These are phyloP conservation scores for Amylostereum chailletii DNA, from an alignment of 1,284 basidiomycete genomes.

Conservation along the genomic window DNA sequence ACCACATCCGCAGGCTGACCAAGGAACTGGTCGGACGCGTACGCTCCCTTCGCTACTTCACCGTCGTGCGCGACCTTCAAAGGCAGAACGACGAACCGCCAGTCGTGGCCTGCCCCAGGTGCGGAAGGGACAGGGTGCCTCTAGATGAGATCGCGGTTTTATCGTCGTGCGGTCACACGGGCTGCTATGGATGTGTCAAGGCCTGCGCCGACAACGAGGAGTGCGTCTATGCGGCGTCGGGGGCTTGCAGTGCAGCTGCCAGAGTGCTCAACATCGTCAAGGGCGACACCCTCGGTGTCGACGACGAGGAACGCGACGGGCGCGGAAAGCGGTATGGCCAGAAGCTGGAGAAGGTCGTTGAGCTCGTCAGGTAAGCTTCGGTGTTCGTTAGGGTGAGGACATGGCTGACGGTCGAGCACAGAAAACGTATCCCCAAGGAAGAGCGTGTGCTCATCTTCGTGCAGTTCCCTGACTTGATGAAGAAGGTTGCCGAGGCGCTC, in stretches of 20 bases:
- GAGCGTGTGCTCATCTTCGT: slow-evolving; percentile 89
- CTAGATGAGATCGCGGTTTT: slow-evolving; percentile 72
- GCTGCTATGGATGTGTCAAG: slow-evolving; percentile 69
- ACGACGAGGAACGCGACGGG: slow-evolving; percentile 66
- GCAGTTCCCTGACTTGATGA: slow-evolving; percentile 88
- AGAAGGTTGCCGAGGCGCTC: slow-evolving; percentile 83
- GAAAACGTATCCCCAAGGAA: slow-evolving; percentile 58
- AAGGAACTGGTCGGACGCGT: slow-evolving; percentile 87
- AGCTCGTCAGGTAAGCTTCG: slow-evolving; percentile 66
- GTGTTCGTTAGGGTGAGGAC: too few relatives aligned
- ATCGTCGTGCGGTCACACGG: slow-evolving; percentile 86
- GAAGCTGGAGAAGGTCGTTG: slow-evolving; percentile 81
- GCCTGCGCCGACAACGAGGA: slow-evolving; percentile 69
- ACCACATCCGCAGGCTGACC: slow-evolving; percentile 72
- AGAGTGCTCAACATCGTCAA: slow-evolving; percentile 75
- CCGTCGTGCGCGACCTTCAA: slow-evolving; percentile 82
- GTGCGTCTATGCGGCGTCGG: slow-evolving; percentile 65
- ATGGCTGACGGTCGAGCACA: slow-evolving; percentile 18
- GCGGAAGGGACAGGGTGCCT: slow-evolving; percentile 45
- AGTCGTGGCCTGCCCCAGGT: slow-evolving; percentile 54
- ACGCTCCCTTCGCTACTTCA: slow-evolving; percentile 85
- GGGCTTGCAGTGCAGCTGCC: slow-evolving; percentile 66
- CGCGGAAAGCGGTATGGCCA: slow-evolving; percentile 78
- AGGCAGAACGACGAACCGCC: slow-evolving; percentile 53
- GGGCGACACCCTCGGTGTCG: slow-evolving; percentile 75